Base-by-base conservation (phyloP, 176 grass and related monocot species). In the Oryza officinalis region DNA sequence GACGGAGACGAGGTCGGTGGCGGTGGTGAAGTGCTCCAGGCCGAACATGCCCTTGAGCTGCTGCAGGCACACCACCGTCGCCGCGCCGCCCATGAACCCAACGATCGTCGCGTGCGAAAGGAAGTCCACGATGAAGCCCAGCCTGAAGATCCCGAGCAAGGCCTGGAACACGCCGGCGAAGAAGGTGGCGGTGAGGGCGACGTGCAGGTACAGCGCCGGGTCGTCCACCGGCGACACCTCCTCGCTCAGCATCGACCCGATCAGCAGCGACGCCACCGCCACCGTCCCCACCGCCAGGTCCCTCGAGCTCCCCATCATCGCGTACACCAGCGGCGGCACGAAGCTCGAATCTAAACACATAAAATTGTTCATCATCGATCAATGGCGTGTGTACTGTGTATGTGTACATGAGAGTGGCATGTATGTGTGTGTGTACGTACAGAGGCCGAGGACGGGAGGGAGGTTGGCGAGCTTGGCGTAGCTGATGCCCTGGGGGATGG, bases 401-500 rank as follows among this genome's bases (percentile, higher is more conserved):
- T n/a, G n/a, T 44, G 43, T 43, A 43, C 3, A 32, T 37, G 35
- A 37, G 35, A 37, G 35, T 11, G 10, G 10, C 9, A 9, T 5
- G 47, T 10, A 2, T 33, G 28, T 28, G 11, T 47, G 40, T 4
- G 13, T 33, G 28, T 37, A 13, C 90, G 81, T 89, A 97, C 95
- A 98, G 52, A 98, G 93, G 7, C 96, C 96, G 32, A 95, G 83
- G 71, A 98, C 65, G 37, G 96, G 91, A 7, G 96, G 91, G 20
- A 98, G 88, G 80, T 91, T 88, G 14, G 96, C 96, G 72, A 98
- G 96, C 78, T 94, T 94, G 30, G 96, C 96, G 81, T 98, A 98
- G 91, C 96, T 98, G 90, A 98, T 98, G 72, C 96, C 96, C 88
- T 98, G 96, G 13, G 96, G 96, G 87, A 98, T 98, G 79, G 96